These are phyloP conservation scores for Entelexis sorbosivorans DNA, from an alignment of 1,139 yeast genomes.

Conservation along the genomic window DNA sequence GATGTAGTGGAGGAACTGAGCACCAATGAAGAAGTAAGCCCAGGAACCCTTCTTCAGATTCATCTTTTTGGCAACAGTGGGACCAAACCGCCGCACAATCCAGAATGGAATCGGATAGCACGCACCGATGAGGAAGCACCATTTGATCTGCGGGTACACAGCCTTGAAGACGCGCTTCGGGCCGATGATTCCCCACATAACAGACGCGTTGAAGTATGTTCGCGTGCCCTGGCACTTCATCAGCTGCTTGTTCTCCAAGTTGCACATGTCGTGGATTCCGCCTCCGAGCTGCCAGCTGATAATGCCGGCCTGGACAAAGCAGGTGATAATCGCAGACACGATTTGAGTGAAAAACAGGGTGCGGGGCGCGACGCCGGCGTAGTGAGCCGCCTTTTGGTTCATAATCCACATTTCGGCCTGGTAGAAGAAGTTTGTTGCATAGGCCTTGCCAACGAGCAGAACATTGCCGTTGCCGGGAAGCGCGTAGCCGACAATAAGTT, in stretches of 20 bases:
- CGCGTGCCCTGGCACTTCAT: constrained; percentile 28
- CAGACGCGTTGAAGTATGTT: constrained; percentile 31
- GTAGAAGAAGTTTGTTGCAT: constrained; percentile 48
- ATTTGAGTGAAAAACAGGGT: constrained; percentile 51
- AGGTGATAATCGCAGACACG: constrained; percentile 32
- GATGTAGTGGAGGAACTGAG: constrained; percentile 31
- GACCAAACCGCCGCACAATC: constrained; percentile 31
- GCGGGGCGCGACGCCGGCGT: constrained; percentile 49
- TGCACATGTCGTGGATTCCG: constrained; percentile 40
- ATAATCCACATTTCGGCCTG: constrained; percentile 49
- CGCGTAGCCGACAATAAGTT: constrained; percentile 50
- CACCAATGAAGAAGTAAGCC: constrained; percentile 7
- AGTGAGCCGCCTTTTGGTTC: constrained; percentile 52
- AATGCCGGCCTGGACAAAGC: constrained; percentile 43
- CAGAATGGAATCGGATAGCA: constrained; percentile 33
- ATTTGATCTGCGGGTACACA: constrained; percentile 40
- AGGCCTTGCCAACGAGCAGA: constrained; percentile 41
- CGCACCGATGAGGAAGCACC: constrained; percentile 38
- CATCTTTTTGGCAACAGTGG: constrained; percentile 20
- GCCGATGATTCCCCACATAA: constrained; percentile 44
- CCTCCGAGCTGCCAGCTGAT: constrained; percentile 45
- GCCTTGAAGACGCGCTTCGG: constrained; percentile 46
- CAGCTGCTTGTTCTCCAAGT: constrained; percentile 20
- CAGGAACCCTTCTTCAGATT: constrained; percentile 36
- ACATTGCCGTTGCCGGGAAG: constrained; percentile 54